These are phyloP conservation scores for Colletotrichum caudatum DNA, from an alignment of 2,329 filamentous ascomycete species.

Conservation along the genomic window DNA sequence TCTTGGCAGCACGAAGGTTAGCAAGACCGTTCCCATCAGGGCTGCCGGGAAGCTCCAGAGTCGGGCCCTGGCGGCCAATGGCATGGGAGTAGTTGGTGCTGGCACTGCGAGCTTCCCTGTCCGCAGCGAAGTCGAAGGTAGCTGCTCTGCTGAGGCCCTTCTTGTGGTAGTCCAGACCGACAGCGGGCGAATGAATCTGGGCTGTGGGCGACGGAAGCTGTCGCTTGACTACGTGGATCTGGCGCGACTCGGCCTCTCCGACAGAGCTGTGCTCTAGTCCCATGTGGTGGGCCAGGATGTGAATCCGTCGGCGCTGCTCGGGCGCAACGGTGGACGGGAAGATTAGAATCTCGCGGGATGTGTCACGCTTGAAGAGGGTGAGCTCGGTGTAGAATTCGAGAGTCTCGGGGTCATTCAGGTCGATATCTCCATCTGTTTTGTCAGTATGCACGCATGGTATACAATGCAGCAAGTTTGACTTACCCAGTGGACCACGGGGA, in stretches of 20 bases:
- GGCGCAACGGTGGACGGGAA: slow-evolving; percentile 86
- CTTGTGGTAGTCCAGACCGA: slow-evolving; percentile 80
- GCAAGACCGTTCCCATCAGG: slow-evolving; percentile 72
- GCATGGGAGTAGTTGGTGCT: slow-evolving; percentile 77
- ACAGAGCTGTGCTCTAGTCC: slow-evolving; percentile 91
- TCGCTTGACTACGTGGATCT: slow-evolving; percentile 88
- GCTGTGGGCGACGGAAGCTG: slow-evolving; percentile 65
- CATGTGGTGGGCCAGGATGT: slow-evolving; percentile 96
- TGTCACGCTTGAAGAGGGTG: slow-evolving; percentile 87
- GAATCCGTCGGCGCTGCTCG: slow-evolving; percentile 87
- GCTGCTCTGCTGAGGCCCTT: slow-evolving; percentile 91
- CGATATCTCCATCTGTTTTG: slow-evolving; percentile 70
- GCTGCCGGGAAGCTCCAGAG: slow-evolving; percentile 89
- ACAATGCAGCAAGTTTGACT: background rate
- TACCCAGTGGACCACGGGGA: slow-evolving; percentile 50
- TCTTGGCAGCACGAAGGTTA: slow-evolving; percentile 91
- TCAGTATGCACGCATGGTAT: slow-evolving; percentile 40
- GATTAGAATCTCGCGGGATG: slow-evolving; percentile 80
- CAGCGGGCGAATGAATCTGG: slow-evolving; percentile 71
- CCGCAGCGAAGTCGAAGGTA: slow-evolving; percentile 95
- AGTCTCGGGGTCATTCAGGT: slow-evolving; percentile 90
- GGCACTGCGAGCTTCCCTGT: slow-evolving; percentile 75
- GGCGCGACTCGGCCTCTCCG: slow-evolving; percentile 86
- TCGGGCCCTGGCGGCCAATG: slow-evolving; percentile 83
- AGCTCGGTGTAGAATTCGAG: slow-evolving; percentile 92